Evolutionary conservation across 2,329 filamentous ascomycete species (phyloP).

Genomic region (Pseudopithomyces maydicus): DNA sequence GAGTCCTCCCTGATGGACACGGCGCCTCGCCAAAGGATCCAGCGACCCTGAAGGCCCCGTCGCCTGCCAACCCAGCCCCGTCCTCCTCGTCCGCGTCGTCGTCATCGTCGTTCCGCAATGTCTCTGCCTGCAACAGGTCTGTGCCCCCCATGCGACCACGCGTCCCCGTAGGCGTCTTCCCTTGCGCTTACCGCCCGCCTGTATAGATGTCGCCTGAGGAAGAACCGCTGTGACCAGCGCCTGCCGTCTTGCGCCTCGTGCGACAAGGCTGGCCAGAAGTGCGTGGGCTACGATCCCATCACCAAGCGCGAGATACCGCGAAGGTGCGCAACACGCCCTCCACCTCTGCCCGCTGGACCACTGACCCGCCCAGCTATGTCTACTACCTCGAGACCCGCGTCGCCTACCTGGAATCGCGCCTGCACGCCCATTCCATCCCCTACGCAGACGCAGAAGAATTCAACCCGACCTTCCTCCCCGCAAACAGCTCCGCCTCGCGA

Average conservation of each 20-base stretch:
- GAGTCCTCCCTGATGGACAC: slow-evolving; percentile 42
- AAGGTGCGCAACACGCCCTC: slow-evolving; percentile 50
- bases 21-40: slow-evolving; percentile 32
- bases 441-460: slow-evolving; percentile 75
- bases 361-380: slow-evolving; percentile 69
- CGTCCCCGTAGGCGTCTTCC: neutral
- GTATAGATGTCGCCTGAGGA: slow-evolving; percentile 74
- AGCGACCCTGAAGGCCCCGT: slow-evolving; percentile 33
- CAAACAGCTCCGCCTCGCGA: slow-evolving; percentile 37
- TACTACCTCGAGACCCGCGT: slow-evolving; percentile 91
- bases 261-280: slow-evolving; percentile 88
- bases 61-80: slow-evolving; percentile 33
- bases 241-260: slow-evolving; percentile 89
- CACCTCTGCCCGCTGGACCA: slow-evolving; percentile 3
- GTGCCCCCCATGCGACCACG: slow-evolving; percentile 1
- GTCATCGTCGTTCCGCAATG: slow-evolving; percentile 55
- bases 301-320: slow-evolving; percentile 94
- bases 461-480: slow-evolving; percentile 46
- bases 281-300: slow-evolving; percentile 95
- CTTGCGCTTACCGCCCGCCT: slow-evolving; percentile 4
- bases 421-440: slow-evolving; percentile 70
- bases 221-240: slow-evolving; percentile 94
- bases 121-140: slow-evolving; percentile 82
- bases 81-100: slow-evolving; percentile 21
- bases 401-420: slow-evolving; percentile 77